Percentiles rank a stretch among this genome's conserved stretches.
Evolutionary conservation across 768 basidiomycete species (phyloP).

Genomic region (Panaeolus cyanescens): DNA sequence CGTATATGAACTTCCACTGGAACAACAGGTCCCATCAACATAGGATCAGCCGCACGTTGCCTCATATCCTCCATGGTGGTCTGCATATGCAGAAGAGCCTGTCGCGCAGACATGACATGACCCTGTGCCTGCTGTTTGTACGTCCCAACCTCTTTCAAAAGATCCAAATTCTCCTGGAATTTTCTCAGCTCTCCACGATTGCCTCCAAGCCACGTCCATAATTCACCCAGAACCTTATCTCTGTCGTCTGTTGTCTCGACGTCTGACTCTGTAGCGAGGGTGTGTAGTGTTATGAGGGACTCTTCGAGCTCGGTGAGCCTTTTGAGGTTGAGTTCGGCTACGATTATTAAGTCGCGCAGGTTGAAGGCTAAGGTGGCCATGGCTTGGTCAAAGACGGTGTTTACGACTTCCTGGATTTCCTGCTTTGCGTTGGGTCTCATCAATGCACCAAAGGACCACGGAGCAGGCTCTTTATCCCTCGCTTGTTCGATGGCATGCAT

Average conservation of each 20-base stretch:
- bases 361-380: constrained; percentile 58
- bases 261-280: constrained; percentile 61
- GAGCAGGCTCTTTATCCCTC: constrained; percentile 33
- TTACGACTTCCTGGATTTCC: constrained; percentile 46
- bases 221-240: constrained; percentile 56
- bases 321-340: constrained; percentile 59
- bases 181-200: constrained; percentile 51
- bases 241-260: constrained; percentile 41
- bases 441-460: constrained; percentile 35
- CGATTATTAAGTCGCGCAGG: constrained; percentile 59
- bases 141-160: constrained; percentile 55
- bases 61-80: constrained; percentile 78
- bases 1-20: constrained; percentile 79
- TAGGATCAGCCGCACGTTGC: constrained; percentile 70
- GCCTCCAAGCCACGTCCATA: constrained; percentile 73
- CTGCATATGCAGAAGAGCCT: constrained; percentile 61
- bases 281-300: constrained; percentile 56
- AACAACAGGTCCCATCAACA: constrained; percentile 56
- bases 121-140: constrained; percentile 64
- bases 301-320: constrained; percentile 68
- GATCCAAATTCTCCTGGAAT: constrained; percentile 48
- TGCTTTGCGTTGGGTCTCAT: constrained; percentile 37
- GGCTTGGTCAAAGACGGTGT: constrained; percentile 57
- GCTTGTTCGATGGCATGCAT: constrained; percentile 54
- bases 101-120: constrained; percentile 66